phyloP scores from a whole-genome alignment of 257 asterid genomes.

The Solanum clarkiae region DNA sequence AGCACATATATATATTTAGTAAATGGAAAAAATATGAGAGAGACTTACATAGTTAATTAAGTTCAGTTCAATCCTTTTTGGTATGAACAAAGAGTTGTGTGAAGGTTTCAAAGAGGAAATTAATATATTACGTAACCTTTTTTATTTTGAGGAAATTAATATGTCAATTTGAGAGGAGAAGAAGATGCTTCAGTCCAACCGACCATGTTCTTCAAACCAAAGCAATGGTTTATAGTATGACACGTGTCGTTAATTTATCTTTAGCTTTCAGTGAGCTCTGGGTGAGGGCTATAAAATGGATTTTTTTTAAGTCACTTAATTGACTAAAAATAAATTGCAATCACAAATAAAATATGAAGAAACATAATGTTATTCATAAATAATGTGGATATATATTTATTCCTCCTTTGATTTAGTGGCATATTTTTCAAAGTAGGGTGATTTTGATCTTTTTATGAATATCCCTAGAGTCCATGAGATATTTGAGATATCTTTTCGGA shows the following conservation, averaged over 20 bases:
- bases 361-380: no score
- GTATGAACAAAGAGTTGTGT: not conserved
- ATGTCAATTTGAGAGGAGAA: not conserved
- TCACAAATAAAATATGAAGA: no score
- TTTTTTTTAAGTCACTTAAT: no score
- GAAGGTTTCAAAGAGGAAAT: not conserved
- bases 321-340: no score
- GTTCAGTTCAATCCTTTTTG: not conserved
- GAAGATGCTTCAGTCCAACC: not conserved
- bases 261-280: not conserved
- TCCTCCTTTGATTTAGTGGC: no score
- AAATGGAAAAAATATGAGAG: not conserved
- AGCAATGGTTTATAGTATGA: not conserved
- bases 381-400: no score
- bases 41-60: not conserved
- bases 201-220: not conserved
- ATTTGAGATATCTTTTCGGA: no score
- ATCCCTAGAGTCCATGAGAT: no score
- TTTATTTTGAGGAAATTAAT: no score
- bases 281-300: not conserved
- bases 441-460: no score
- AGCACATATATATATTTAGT: not conserved
- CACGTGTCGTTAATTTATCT: not conserved
- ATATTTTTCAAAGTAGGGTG: no score
- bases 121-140: no score